Base-by-base conservation (phyloP, 164 flowering plant genomes). In the Liquidambar formosana region DNA sequence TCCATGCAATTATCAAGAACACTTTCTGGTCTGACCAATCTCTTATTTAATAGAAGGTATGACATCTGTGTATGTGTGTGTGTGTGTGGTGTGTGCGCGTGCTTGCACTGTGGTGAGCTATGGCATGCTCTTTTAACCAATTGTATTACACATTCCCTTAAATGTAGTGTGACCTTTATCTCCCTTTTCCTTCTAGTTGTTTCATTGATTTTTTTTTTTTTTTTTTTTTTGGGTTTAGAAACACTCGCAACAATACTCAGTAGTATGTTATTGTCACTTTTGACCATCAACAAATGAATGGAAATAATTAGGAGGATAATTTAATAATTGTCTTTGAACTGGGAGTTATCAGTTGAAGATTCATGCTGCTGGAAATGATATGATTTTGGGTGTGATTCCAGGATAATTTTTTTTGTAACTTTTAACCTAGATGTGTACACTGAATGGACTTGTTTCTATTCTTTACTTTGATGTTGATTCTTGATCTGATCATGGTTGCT, bases 21-120 rank as follows among this genome's bases (percentile, higher is more conserved):
- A 22, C 70, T 89, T 69, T 80, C 89, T 71, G 86, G 89, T 54
- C 72, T 89, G 48, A 74, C 89, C 13, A 76, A 86, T 76, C 71
- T 89, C 44, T 78, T 91, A 26, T 93, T 87, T 73, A 87, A 82
- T 79, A 83, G 80, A 82, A 81, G 97, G 97, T 89, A 76, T 47
- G 68, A 12, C 23, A 41, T 12, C 10, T 8, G 46, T 52, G 27
- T 19, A 3, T 23, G 41, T 54, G 26, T 13, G 4, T 18, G 1
- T 33, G 41, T 33, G 41, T 33, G 41, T 33, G n/a, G n/a, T 23
- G 41, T 54, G 26, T 13, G 4, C 12, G 1, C 6, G 41, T 33
- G 41, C 6, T 2, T 33, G 58, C 26, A 23, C 58, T 23, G 41
- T 33, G 41, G 6, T 6, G 41, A 33, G 41, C 41, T 6, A 33